Conservation (phyloP, 1,284 basidiomycete genomes). For the Moesziomyces globuligerus region DNA sequence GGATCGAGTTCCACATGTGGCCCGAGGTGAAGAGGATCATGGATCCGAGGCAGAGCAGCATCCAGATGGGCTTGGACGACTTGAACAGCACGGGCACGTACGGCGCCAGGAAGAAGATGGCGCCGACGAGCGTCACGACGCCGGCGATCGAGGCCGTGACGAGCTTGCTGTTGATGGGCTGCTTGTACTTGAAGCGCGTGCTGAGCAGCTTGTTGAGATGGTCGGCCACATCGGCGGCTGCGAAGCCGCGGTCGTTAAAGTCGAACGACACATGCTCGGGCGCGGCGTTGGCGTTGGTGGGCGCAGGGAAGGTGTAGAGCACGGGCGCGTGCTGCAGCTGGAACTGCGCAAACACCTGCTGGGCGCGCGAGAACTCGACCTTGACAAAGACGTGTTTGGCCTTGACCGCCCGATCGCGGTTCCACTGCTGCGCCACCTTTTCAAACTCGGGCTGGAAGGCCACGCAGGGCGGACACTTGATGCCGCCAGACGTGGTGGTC, state of each 20-base stretch:
- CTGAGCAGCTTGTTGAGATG: conserved; percentile 36
- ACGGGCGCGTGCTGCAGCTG: conserved; percentile 56
- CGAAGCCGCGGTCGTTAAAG: conserved; percentile 52
- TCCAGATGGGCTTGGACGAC: conserved; percentile 39
- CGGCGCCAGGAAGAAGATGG: conserved; percentile 38
- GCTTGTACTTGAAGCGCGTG: conserved; percentile 39
- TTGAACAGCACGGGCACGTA: conserved; percentile 21
- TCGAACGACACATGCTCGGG: conserved; percentile 49
- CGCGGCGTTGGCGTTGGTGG: conserved; percentile 14
- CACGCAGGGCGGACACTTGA: conserved; percentile 55
- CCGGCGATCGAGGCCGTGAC: conserved; percentile 19
- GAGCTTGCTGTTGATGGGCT: conserved; percentile 50
- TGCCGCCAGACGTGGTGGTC: conserved; percentile 40
- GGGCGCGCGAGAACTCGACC: conserved; percentile 49
- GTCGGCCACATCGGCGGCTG: conserved; percentile 34
- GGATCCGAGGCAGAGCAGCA: conserved; percentile 45
- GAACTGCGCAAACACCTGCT: conserved; percentile 52
- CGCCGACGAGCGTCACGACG: conserved; percentile 15
- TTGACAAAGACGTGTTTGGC: conserved; percentile 50
- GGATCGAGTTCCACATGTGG: conserved; percentile 96
- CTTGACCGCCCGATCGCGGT: conserved; percentile 30
- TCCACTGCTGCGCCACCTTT: conserved; percentile 46
- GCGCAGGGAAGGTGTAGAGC: conserved; percentile 50
- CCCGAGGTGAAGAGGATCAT: conserved; percentile 66
- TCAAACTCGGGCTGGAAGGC: conserved; percentile 58